Evolutionary conservation across 306 rosid genomes (phyloP).

Genomic region (Argentina anserina): DNA sequence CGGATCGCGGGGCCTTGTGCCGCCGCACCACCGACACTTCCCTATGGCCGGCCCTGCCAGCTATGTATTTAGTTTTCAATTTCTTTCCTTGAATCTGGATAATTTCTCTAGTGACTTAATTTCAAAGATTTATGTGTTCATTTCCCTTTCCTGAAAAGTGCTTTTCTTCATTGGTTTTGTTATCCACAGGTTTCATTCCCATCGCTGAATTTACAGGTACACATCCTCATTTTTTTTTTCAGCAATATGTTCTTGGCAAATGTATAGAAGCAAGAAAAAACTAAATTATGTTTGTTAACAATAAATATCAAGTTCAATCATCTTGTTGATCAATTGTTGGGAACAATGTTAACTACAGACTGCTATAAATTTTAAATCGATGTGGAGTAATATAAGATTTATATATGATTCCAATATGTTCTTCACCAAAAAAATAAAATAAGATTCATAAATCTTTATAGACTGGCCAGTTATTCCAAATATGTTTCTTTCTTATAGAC

Average conservation of each 20-base stretch:
- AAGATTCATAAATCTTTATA: background rate
- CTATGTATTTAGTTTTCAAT: background rate
- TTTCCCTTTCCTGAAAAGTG: background rate
- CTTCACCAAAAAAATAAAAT: too few species aligned
- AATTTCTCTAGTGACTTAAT: background rate
- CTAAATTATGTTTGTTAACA: background rate
- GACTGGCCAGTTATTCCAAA: background rate
- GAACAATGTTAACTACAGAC: too few species aligned
- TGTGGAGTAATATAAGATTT: background rate
- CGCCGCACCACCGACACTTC: too few species aligned
- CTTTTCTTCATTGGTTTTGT: slow-evolving; percentile 5
- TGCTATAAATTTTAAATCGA: too few species aligned
- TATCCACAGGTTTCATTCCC: background rate
- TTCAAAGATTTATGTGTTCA: background rate
- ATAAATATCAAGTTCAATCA: background rate
- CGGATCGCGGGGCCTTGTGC: too few species aligned
- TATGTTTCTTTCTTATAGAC: background rate
- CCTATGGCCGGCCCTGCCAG: too few species aligned
- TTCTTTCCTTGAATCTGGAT: background rate
- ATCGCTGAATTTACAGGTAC: background rate
- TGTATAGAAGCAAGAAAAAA: too few species aligned
- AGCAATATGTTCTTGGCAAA: background rate
- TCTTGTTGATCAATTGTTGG: background rate
- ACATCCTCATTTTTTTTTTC: background rate
- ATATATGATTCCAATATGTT: too few species aligned